Evolutionary conservation across 1,284 basidiomycete genomes (phyloP).

Genomic region (Ceratobasidium sp.): DNA sequence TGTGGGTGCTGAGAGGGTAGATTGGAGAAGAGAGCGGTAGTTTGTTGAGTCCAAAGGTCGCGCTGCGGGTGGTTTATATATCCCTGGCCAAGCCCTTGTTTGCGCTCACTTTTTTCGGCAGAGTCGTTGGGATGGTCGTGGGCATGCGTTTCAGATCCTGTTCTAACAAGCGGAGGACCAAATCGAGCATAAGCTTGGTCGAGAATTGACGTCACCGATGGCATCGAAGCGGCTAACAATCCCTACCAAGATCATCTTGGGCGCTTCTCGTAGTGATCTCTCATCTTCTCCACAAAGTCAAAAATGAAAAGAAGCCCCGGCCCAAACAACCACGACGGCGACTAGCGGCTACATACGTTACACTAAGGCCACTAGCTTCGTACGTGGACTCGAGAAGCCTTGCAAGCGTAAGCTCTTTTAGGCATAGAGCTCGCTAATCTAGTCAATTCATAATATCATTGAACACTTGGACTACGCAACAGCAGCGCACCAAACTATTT

Average conservation of each 20-base stretch:
- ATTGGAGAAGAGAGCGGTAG: neutral
- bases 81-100: neutral
- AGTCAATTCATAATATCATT: neutral
- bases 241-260: neutral
- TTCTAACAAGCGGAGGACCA: neutral
- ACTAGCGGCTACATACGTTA: neutral
- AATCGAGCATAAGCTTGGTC: neutral
- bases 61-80: conserved; percentile 19
- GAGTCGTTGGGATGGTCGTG: neutral
- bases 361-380: neutral
- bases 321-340: neutral
- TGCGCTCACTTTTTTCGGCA: no score
- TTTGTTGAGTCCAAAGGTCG: neutral
- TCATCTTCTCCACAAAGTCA: conserved; percentile 6
- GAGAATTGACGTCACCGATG: neutral
- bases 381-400: neutral
- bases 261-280: conserved; percentile 26
- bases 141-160: neutral
- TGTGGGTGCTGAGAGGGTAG: conserved; percentile 1
- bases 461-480: neutral
- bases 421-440: neutral
- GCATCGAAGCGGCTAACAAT: conserved; percentile 7
- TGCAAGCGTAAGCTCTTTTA: no score
- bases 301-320: neutral
- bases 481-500: neutral